phyloP scores from a whole-genome alignment of 108 stramenopile genomes.

The Fragilariopsis cylindrus region DNA sequence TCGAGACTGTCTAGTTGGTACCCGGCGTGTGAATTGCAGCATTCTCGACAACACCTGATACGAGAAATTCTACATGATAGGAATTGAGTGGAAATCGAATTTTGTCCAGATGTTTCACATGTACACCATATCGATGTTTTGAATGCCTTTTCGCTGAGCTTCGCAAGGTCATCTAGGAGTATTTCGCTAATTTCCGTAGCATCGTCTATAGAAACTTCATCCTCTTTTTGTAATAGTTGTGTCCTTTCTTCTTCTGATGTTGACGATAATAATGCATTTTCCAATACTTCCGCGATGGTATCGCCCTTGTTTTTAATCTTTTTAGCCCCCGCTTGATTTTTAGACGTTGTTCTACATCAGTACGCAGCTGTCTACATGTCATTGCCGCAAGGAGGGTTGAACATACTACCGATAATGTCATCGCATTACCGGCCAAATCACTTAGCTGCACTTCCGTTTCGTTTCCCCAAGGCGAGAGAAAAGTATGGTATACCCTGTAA shows the following conservation, averaged over 20 bases:
- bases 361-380: conserved; percentile 49
- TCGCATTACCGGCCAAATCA: conserved; percentile 82
- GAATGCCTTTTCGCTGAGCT: conserved; percentile 42
- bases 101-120: conserved; percentile 60
- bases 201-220: not conserved
- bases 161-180: conserved; percentile 27
- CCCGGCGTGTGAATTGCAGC: conserved; percentile 38
- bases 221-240: not conserved
- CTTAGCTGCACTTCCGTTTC: conserved; percentile 78
- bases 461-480: conserved; percentile 57
- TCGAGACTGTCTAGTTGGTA: conserved; percentile 50
- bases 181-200: not conserved
- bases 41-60: conserved; percentile 54
- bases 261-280: no score
- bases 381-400: conserved; percentile 67
- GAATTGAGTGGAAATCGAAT: conserved; percentile 35
- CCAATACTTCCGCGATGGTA: not conserved
- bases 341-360: conserved; percentile 16
- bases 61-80: conserved; percentile 48
- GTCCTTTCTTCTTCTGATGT: no score
- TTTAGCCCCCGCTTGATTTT: conserved; percentile 8
- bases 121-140: conserved; percentile 63
- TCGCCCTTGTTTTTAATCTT: not conserved
- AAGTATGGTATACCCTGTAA: conserved; percentile 79
- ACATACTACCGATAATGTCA: conserved; percentile 70